Base-by-base conservation (phyloP, 306 rosid genomes). In the Inga laurina region DNA sequence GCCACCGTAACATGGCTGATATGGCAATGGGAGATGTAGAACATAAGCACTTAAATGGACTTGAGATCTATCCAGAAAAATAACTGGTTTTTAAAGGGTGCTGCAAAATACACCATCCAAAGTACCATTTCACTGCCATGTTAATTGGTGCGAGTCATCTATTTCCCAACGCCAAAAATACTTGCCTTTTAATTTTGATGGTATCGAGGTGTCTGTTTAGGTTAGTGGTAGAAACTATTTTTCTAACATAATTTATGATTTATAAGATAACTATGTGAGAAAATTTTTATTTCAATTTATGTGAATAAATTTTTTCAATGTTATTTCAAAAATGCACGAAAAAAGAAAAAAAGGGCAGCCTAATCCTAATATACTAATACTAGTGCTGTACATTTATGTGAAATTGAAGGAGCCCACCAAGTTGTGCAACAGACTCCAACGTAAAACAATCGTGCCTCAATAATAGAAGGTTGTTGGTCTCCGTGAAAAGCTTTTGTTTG, bases 361-460 rank as follows among this genome's bases (percentile, higher is more conserved):
- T 5, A 3, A 35, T 3, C 27, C 62, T 54, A 18, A 54, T 18
- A 57, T 54, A 7, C 41, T 37, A 0, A 37, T 19, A 8, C 65
- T 4, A 3, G 4, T 35, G 2, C 6, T 8, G 9, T 24, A 61
- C 24, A 24, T 4, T 3, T 11, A 61, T 10, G 35, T 19, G 32
- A 35, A 52, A 34, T 14, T 34, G 70, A 21, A 37, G 68, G 70
- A 57, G 70, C 69, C 39, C 54, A 76, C 80, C 56, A 57, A 76
- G n/a, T 54, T 34, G 71, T 19, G 44, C 70, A 56, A 62, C 77
- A 27, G 45, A 57, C 72, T 56, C 39, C n/a, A 46, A 44, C 10
- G 77, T 51, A 48, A 67, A 73, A 75, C 88, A 90, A 88, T 82
- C 72, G 85, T 83, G 83, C 70, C 54, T 41, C 80, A 84, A 87